Evolutionary conservation across 495 filamentous ascomycete genomes (phyloP).

Genomic region (Wilcoxina mikolae): DNA sequence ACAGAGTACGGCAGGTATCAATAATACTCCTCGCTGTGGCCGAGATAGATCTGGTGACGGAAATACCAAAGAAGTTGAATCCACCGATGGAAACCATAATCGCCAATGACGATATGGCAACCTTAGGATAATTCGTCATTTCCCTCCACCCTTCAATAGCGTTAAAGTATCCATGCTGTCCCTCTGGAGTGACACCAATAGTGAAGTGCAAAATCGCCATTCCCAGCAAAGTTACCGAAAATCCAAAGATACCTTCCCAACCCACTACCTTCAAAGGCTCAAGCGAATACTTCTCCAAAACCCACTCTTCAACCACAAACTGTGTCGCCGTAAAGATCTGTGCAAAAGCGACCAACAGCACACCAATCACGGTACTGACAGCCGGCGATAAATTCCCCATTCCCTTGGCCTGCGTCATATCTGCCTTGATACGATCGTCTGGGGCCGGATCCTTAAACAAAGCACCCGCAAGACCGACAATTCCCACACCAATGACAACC

Average conservation of each 20-base stretch:
- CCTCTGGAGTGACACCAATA: conserved; percentile 58
- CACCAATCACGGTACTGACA: conserved; percentile 59
- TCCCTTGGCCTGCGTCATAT: conserved; percentile 1
- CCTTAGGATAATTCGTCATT: conserved; percentile 50
- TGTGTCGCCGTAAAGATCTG: conserved; percentile 95
- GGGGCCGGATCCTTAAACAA: conserved; percentile 50
- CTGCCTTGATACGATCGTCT: conserved; percentile 11
- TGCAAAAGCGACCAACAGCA: conserved; percentile 75
- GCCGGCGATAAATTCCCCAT: conserved; percentile 37
- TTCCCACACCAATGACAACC: conserved; percentile 72
- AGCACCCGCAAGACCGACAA: conserved; percentile 79
- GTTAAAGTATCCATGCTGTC: conserved; percentile 76
- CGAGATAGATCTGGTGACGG: conserved; percentile 72
- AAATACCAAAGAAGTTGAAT: conserved; percentile 97
- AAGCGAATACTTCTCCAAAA: conserved; percentile 76
- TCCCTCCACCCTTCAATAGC: conserved; percentile 68
- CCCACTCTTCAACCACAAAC: conserved; percentile 90
- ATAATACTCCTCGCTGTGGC: conserved; percentile 90
- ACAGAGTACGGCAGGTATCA: conserved; percentile 91
- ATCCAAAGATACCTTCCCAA: conserved; percentile 91
- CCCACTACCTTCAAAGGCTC: conserved; percentile 84
- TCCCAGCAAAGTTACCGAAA: conserved; percentile 59
- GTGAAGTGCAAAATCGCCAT: conserved; percentile 68
- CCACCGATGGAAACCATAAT: conserved; percentile 98
- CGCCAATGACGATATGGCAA: conserved; percentile 59